Evolutionary conservation across 1,284 basidiomycete species (phyloP), one percentile per base, ranked within the genome.

Genomic region (Waitea zeae): DNA sequence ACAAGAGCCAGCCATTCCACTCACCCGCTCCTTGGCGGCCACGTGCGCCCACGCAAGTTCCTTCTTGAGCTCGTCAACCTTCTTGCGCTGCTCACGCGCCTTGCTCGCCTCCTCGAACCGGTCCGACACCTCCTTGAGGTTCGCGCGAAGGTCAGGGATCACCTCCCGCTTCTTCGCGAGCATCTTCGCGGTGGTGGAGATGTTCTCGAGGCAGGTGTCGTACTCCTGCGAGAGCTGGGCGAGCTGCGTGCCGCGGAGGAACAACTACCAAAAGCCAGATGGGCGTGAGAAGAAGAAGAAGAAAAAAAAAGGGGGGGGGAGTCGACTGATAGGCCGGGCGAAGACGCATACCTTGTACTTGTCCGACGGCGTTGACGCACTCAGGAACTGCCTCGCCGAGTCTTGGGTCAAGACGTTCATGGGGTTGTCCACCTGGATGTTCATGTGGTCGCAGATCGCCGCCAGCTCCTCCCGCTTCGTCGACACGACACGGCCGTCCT

Each of bases 391-490:
- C 43, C 57, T 52, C 9, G 61, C 62, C 37, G 62, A 52, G 46
- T 64, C 62, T 64, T 95, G 90, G 1, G 87, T 93, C 20, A 93
- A 63, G 27, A 98, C 78, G 42, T 90, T 95, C 67, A 97, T 76
- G 1, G 92, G 92, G 47, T 96, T 96, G 51, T 98, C 95, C 39
- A 97, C 84, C 48, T 90, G 87, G 40, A 99, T 89, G 49, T 88
- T 87, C 75, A 93, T 92, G 46, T 90, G 82, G 48, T 95, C 86
- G 45, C 79, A 78, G 34, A 97, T 93, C 3, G 77, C 70, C 27
- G 83, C 67, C 15, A 98, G 58, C 49, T 95, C 88, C 19, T 88
- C 76, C 41, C 75, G 74, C 57, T 86, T 90, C n/a, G 61, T 77
- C 26, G 78, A 81, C 35, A 95, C 54, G 4, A 73, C 53, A 38